Base-by-base conservation (phyloP, 1,284 basidiomycete genomes). In the Malassezia arunalokei region DNA sequence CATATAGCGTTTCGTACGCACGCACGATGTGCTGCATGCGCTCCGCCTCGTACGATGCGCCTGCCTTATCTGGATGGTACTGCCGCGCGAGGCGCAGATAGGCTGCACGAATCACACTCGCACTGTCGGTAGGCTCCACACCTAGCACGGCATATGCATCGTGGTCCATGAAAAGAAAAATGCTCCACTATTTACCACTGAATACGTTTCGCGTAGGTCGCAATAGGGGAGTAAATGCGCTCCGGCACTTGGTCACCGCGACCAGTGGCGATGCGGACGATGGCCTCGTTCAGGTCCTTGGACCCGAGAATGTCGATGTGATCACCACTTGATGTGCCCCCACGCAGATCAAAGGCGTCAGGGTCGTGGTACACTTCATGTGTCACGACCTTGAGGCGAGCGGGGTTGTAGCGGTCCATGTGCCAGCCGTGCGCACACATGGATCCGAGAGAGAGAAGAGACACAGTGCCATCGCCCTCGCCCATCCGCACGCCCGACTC, bases 361-460 rank as follows among this genome's bases (percentile, higher is more conserved):
- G 92, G 92, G 17, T 79, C 79, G 77, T 98, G 92, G 40, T 84
- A 82, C 56, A 95, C 82, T 79, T 95, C 91, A 59, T 91, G 83
- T 3, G 89, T 94, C 14, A 84, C 80, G 32, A 96, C 78, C 62
- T 82, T 60, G 55, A 68, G 45, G 24, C 85, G 81, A n/a, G 83
- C 85, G 1, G 94, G 94, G 74, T 98, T 98, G 86, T 90, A 98
- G 46, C 83, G 78, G 58, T 80, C 79, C 50, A 83, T 79, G 74
- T 90, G 88, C 92, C 92, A 95, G 3, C 90, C 92, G 38, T 66
- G 56, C 66, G 87, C 86, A 67, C 92, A 96, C 90, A 98, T 96
- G 6, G 86, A 83, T 7, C 91, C 92, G 33, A 95, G 77, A 61
- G 86, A 88, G 14, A 95, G 73, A 15, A 94, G 76, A 55, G 85